These are phyloP conservation scores for Leccinum pallidistipes DNA, from an alignment of 1,284 basidiomycete species.

Conservation along the genomic window DNA sequence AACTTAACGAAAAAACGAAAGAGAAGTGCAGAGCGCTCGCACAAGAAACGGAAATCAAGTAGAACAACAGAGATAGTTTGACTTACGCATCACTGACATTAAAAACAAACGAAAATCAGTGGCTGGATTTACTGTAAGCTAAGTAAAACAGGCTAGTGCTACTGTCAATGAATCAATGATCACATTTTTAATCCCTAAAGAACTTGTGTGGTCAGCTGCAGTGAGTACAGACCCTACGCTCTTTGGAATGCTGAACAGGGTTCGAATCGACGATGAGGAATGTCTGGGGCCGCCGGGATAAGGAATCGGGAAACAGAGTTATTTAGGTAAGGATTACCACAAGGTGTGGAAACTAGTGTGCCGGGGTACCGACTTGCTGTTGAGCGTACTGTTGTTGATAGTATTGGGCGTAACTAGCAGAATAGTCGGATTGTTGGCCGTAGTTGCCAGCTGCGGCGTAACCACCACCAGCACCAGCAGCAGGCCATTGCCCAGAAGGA, in stretches of 20 bases:
- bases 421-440: slow-evolving; percentile 62
- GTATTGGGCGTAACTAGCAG: slow-evolving; percentile 75
- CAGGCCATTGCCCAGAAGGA: slow-evolving; percentile 40
- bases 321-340: slow-evolving; percentile 31
- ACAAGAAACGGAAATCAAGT: slow-evolving; percentile 11
- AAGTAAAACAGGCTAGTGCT: slow-evolving; percentile 24
- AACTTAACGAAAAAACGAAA: slow-evolving; percentile 22
- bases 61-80: neutral
- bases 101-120: slow-evolving; percentile 12
- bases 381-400: slow-evolving; percentile 81
- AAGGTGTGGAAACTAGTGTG: slow-evolving; percentile 35
- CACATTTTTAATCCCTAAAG: slow-evolving; percentile 36
- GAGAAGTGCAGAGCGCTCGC: neutral
- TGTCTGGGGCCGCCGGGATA: slow-evolving; percentile 14
- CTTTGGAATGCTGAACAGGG: slow-evolving; percentile 26
- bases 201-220: slow-evolving; percentile 37
- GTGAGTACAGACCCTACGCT: slow-evolving; percentile 36
- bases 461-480: slow-evolving; percentile 45
- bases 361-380: slow-evolving; percentile 58
- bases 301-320: slow-evolving; percentile 17
- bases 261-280: slow-evolving; percentile 19
- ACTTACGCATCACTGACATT: slow-evolving; percentile 1
- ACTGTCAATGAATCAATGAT: slow-evolving; percentile 33
- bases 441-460: slow-evolving; percentile 39
- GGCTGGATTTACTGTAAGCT: slow-evolving; percentile 13